Evolutionary conservation across 1,284 basidiomycete species (phyloP), one percentile per base, ranked within the genome.

Genomic region (Trametes sp.): DNA sequence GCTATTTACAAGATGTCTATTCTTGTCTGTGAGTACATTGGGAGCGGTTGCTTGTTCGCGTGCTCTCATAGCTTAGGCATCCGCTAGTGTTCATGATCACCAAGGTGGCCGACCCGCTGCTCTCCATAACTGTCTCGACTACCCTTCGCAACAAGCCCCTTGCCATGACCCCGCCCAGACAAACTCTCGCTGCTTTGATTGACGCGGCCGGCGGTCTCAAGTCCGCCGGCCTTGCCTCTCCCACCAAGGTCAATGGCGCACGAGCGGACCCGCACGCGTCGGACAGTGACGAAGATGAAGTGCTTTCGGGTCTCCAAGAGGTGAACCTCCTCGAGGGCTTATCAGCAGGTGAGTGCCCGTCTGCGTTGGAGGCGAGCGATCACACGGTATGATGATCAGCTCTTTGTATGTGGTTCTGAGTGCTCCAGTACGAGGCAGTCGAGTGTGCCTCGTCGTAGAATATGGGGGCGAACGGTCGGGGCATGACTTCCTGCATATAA

Each of bases 111-210:
- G 87, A 94, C 67, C 94, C 94, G 3, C 75, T 96, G 6, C 81
- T 96, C 19, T 94, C 89, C 67, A 75, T 96, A 21, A 96, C 94
- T 0, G 83, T 88, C 3, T 94, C 92, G 0, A 83, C 87, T 14
- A 96, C 94, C 0, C 77, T 95, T 19, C 85, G 94, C 54, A 90
- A 94, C 41, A 89, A 86, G 66, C 84, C 87, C 0, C 74, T 91
- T 3, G 77, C 82, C 4, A 68, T 81, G 13, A 81, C 84, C 0
- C 81, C 85, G 36, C 78, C 83, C 8, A 79, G 84, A n/a, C 80
- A 84, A 66, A 81, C 84, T 0, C 76, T 93, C 6, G 74, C 82
- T 4, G 67, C 75, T 23, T 83, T 87, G 62, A 72, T 80, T 19
- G 72, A 74, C 13, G 70, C 78, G 45, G 73, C 80, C 9, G 81